Conservation (phyloP, 2,329 filamentous ascomycete genomes). For the Xylariaceae sp. region DNA sequence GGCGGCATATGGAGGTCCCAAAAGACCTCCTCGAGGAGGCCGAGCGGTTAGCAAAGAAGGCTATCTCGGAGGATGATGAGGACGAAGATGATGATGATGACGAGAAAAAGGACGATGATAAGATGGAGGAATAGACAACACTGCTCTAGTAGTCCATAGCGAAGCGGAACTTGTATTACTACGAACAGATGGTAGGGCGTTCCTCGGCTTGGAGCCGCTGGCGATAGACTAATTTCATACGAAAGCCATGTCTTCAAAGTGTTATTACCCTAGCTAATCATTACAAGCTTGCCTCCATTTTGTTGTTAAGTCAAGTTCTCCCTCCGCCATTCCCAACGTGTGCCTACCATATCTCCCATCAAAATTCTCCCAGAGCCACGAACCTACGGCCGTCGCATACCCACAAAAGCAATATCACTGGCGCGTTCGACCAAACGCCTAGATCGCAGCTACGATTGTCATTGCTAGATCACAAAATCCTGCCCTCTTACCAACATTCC, state of each 20-base stretch:
- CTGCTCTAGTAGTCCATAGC: neutral
- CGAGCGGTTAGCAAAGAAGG: slow-evolving; percentile 88
- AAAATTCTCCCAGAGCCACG: neutral
- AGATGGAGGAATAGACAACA: slow-evolving; percentile 81
- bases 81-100: slow-evolving; percentile 79
- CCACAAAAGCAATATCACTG: no score
- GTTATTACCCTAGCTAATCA: slow-evolving; percentile 10
- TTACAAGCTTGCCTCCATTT: slow-evolving; percentile 3
- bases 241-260: slow-evolving; percentile 23
- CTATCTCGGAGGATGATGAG: slow-evolving; percentile 86
- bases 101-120: slow-evolving; percentile 69
- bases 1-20: slow-evolving; percentile 90
- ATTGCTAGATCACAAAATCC: no score
- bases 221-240: slow-evolving; percentile 35
- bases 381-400: no score
- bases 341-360: no score
- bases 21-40: slow-evolving; percentile 90
- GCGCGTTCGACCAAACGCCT: no score
- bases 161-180: slow-evolving; percentile 31
- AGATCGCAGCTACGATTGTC: no score
- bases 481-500: no score
- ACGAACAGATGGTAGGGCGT: slow-evolving; percentile 24
- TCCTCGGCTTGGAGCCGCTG: slow-evolving; percentile 17
- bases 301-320: neutral
- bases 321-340: neutral